phyloP scores from a whole-genome alignment of 2,329 filamentous ascomycete species.

The Stachybotrys chartarum region DNA sequence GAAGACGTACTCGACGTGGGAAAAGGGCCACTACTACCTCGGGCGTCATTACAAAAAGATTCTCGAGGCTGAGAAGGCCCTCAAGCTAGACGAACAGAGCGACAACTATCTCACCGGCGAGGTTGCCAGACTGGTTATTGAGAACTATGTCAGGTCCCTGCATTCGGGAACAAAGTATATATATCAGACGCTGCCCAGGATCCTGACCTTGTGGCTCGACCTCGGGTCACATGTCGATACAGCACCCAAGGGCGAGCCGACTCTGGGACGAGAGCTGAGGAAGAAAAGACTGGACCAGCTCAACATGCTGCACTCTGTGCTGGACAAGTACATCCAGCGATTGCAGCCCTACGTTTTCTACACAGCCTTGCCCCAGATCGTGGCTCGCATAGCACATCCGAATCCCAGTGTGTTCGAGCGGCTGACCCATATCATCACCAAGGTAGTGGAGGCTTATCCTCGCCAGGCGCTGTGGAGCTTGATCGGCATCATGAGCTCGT shows the following conservation, averaged over 20 bases:
- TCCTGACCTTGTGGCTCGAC: constrained; percentile 91
- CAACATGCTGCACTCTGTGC: constrained; percentile 60
- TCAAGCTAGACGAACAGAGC: constrained; percentile 69
- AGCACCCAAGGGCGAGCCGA: constrained; percentile 47
- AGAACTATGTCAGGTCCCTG: constrained; percentile 85
- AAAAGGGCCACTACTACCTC: constrained; percentile 95
- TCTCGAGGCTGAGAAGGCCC: constrained; percentile 76
- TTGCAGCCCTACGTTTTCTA: constrained; percentile 75
- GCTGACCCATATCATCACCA: constrained; percentile 72
- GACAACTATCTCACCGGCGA: constrained; percentile 75
- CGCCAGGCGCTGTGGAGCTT: constrained; percentile 90
- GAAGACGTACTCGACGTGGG: constrained; percentile 68
- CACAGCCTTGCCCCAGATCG: constrained; percentile 80
- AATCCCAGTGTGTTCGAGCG: constrained; percentile 70
- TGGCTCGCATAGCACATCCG: constrained; percentile 89
- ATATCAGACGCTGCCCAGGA: constrained; percentile 85
- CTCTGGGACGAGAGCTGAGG: constrained; percentile 43
- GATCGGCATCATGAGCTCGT: constrained; percentile 71
- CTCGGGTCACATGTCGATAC: constrained; percentile 71
- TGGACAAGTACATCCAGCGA: constrained; percentile 70
- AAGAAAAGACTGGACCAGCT: constrained; percentile 58
- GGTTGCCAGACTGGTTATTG: constrained; percentile 79
- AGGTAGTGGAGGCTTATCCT: constrained; percentile 80
- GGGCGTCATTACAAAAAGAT: constrained; percentile 97
- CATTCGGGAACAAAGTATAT: constrained; percentile 90